phyloP scores from a whole-genome alignment of 495 filamentous ascomycete species.

The Hypoxylon intermedium region DNA sequence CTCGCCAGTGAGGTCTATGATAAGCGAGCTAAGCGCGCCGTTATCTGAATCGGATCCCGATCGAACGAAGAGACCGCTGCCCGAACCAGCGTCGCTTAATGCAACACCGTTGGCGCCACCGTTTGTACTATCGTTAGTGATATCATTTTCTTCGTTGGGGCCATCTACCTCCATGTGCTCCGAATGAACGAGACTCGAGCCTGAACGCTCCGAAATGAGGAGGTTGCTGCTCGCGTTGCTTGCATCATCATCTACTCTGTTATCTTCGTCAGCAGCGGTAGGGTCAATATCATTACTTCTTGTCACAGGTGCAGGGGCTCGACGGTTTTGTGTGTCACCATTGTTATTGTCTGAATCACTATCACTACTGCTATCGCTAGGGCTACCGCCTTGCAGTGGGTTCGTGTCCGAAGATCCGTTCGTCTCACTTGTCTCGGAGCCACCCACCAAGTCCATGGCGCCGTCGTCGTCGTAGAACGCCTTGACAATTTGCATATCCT shows the following conservation, averaged over 20 bases:
- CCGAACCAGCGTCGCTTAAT: neutral
- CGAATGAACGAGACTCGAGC: neutral
- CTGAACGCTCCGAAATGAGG: conserved; percentile 10
- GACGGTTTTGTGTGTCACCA: neutral
- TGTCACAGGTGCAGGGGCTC: no score
- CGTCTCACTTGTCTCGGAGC: conserved; percentile 16
- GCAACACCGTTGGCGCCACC: no score
- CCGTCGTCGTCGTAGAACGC: conserved; percentile 33
- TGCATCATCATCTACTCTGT: conserved; percentile 1
- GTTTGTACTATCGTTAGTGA: no score
- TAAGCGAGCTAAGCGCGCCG: neutral
- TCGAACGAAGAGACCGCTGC: neutral
- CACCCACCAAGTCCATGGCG: neutral
- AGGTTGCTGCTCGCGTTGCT: conserved; percentile 2
- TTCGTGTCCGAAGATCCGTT: neutral
- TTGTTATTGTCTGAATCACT: conserved; percentile 12
- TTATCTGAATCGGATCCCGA: neutral
- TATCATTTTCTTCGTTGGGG: neutral
- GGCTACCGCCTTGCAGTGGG: no score
- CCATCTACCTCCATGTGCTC: neutral
- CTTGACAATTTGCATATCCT: conserved; percentile 34
- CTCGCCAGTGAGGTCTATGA: conserved; percentile 7
- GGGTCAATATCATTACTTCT: no score
- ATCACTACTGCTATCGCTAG: conserved; percentile 4
- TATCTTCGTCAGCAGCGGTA: no score